These are phyloP conservation scores for Nothomitra cinnamomea DNA, from an alignment of 2,329 filamentous ascomycete genomes.

Conservation along the genomic window DNA sequence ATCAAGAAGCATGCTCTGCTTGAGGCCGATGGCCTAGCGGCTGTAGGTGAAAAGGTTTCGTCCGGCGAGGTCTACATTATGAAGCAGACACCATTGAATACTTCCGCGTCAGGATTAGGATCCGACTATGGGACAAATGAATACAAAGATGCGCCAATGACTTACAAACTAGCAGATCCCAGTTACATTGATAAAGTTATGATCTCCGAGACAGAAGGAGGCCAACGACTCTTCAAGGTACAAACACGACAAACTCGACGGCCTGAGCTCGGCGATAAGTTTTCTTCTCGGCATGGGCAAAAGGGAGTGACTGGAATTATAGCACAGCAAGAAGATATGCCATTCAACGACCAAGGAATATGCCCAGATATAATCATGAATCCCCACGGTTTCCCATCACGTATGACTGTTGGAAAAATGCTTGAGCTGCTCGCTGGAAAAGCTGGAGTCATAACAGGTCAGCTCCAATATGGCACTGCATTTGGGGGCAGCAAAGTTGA, in stretches of 20 bases:
- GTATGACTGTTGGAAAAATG: constrained; percentile 98
- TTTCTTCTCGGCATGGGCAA: constrained; percentile 94
- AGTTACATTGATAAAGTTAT: constrained; percentile 94
- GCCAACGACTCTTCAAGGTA: constrained; percentile 78
- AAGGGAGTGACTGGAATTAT: constrained; percentile 97
- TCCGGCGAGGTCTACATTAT: constrained; percentile 77
- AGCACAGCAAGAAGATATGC: constrained; percentile 90
- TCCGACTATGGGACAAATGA: constrained; percentile 46
- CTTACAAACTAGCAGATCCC: constrained; percentile 69
- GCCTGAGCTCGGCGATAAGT: constrained; percentile 94
- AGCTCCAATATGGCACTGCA: constrained; percentile 75
- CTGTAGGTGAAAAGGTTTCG: constrained; percentile 65
- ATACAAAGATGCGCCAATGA: constrained; percentile 48
- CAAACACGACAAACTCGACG: constrained; percentile 90
- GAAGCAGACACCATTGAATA: constrained; percentile 71
- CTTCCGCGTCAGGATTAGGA: constrained; percentile 53
- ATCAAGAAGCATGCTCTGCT: constrained; percentile 56
- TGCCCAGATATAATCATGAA: constrained; percentile 99
- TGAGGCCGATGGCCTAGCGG: constrained; percentile 73
- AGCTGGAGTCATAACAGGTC: constrained; percentile 71
- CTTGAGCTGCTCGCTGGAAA: constrained; percentile 90
- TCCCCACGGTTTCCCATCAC: constrained; percentile 96
- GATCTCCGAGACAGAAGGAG: constrained; percentile 75
- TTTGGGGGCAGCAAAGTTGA: constrained; percentile 75
- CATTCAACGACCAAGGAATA: constrained; percentile 79